Percentiles rank a stretch among this genome's conserved stretches.
These are phyloP conservation scores for Trichoderma asperellum DNA, from an alignment of 2,329 filamentous ascomycete species.

Conservation along the genomic window DNA sequence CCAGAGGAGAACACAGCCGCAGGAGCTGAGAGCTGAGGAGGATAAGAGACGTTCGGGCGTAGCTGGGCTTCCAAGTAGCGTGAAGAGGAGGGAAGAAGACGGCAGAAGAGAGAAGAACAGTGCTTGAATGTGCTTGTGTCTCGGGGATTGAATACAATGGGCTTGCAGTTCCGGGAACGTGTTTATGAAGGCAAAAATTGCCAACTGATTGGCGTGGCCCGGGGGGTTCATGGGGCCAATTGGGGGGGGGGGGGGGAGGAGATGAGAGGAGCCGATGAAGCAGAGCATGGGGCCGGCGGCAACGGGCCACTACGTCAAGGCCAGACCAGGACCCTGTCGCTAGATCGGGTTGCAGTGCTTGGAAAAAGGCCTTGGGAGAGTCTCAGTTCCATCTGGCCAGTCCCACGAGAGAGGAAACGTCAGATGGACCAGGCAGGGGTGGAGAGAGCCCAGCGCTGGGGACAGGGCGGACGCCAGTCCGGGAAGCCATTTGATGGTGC, in stretches of 20 bases:
- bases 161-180: constrained; percentile 33
- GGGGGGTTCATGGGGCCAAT: constrained; percentile 42
- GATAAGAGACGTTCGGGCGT: background rate
- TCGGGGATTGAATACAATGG: constrained; percentile 36
- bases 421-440: constrained; percentile 34
- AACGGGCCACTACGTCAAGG: constrained; percentile 38
- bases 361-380: constrained; percentile 22
- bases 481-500: constrained; percentile 36
- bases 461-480: constrained; percentile 37
- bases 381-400: constrained; percentile 27
- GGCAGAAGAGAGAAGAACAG: constrained; percentile 20
- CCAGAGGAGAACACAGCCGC: background rate
- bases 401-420: constrained; percentile 36
- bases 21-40: background rate
- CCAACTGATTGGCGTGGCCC: constrained; percentile 43
- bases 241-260: constrained; percentile 35
- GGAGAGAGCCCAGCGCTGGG: constrained; percentile 35
- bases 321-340: constrained; percentile 34
- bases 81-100: constrained; percentile 26
- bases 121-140: constrained; percentile 34
- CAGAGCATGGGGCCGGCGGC: constrained; percentile 39
- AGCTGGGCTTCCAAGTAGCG: constrained; percentile 1
- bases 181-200: constrained; percentile 37
- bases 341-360: constrained; percentile 30
- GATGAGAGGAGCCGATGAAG: constrained; percentile 42